Conservation (phyloP, 768 basidiomycete species). For the Pleurotus sapidus region DNA sequence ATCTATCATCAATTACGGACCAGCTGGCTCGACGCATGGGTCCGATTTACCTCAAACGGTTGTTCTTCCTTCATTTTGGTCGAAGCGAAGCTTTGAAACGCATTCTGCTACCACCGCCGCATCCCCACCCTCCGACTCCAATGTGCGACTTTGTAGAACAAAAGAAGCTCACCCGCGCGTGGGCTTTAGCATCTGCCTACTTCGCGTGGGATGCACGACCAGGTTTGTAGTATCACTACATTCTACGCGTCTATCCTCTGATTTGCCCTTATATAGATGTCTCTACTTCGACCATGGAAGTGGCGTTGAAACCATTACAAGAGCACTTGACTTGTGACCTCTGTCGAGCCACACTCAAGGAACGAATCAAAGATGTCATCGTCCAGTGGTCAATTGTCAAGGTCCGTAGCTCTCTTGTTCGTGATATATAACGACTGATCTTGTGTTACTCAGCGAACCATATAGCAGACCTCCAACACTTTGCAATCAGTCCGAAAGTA, state of each 20-base stretch:
- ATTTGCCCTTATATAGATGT: constrained; percentile 44
- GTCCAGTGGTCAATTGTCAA: constrained; percentile 81
- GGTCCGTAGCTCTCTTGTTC: constrained; percentile 34
- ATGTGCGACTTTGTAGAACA: constrained; percentile 73
- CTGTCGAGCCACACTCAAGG: constrained; percentile 60
- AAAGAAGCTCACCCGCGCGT: constrained; percentile 76
- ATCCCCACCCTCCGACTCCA: constrained; percentile 68
- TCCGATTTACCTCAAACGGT: constrained; percentile 71
- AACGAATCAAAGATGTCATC: constrained; percentile 65
- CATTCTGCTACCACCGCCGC: constrained; percentile 70
- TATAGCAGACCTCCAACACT: not conserved
- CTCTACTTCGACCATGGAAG: constrained; percentile 71
- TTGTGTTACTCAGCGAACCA: not conserved
- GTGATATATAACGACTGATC: not conserved
- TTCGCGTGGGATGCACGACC: constrained; percentile 83
- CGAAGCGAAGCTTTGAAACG: constrained; percentile 81
- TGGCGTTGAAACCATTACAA: constrained; percentile 63
- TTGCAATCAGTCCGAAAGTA: no score
- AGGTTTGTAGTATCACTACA: constrained; percentile 37
- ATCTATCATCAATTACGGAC: constrained; percentile 67
- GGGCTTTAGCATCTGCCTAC: constrained; percentile 81
- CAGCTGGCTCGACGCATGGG: constrained; percentile 69
- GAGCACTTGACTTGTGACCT: constrained; percentile 69
- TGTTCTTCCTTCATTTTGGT: constrained; percentile 84
- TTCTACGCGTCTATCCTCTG: not conserved